Evolutionary conservation across 23 red algal genomes (phyloP), one percentile per base, ranked within the genome.

Genomic region (Gracilariopsis chorda): DNA sequence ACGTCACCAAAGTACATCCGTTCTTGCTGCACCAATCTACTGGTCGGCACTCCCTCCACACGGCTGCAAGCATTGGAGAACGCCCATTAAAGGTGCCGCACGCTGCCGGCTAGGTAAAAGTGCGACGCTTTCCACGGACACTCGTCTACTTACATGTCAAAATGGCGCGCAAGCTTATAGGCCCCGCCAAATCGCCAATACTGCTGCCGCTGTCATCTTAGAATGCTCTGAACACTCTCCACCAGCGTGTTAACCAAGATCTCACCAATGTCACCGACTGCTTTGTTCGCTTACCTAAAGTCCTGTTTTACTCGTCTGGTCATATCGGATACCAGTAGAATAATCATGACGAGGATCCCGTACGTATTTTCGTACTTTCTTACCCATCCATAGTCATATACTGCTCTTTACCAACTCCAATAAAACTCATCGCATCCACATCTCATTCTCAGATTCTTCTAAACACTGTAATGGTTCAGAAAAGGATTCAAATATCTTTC

Each of bases 71-170:
- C 40, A n/a, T 60, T 69, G 0, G 68, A 63, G 43, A 91, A 80
- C 74, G 55, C 17, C 23, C 88, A 40, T 30, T 91, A 73, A 42
- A 91, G 35, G 35, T 91, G 88, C 53, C 58, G 72, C 35, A 91
- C 74, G n/a, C 45, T 19, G 3, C 88, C 88, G 13, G 88, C 88
- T 14, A 91, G 75, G 40, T 46, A 75, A 49, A 91, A 41, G 14
- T 82, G 60, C 44, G 34, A 25, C 75, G 74, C 74, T 23, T 72
- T 20, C 28, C 47, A 4, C n/a, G 61, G 61, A 43, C 76, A 41
- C 33, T 89, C 85, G 34, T 27, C 23, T 34, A 45, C 85, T 34
- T 35, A 46, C 85, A 89, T 89, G 24, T 69, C 85, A 27, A 77
- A 78, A 43, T 89, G 69, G 12, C 85, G 42, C 72, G 85, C 85